Evolutionary conservation across 2,329 filamentous ascomycete genomes (phyloP), one percentile per base, ranked within the genome.

Genomic region (Aspergillus clavatus): DNA sequence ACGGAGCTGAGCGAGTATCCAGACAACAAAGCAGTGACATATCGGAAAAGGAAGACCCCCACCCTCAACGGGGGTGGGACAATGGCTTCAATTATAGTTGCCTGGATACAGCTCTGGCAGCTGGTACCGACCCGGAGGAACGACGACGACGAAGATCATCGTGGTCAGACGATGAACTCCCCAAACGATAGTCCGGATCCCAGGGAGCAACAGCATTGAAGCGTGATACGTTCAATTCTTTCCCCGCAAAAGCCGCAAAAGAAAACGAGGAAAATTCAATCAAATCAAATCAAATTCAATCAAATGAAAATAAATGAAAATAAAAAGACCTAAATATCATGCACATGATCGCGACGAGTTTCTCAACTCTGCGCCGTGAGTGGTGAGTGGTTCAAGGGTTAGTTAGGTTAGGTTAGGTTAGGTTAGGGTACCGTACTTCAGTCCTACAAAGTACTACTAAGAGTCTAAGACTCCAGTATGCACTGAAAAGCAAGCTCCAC

Each of bases 191-290:
- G 51, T 50, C 43, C 47, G 45, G 33, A 38, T 47, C 40, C 46
- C 48, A 48, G 47, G 42, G 14, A 35, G 18, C 14, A 21, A 14
- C 18, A 18, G 31, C 4, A 48, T 45, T 44, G 41, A 46, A n/a
- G 45, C 50, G 50, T 59, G 57, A 59, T 58, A 59, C 57, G 55
- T 40, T 50, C 46, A 51, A 47, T 38, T 6, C 28, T 55, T 59
- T 54, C 57, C 55, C 57, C 55, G 52, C 55, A 59, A 59, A 57
- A 58, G 54, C 54, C 55, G 55, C 54, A 52, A 50, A 57, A 52
- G 42, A 46, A 45, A 43, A 52, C 48, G 48, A 24, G 4, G 8
- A 24, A 24, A 24, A 24, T 5, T 24, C n/a, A n/a, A n/a, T n/a
- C n/a, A n/a, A n/a, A n/a, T n/a, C n/a, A n/a, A n/a, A n/a, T n/a